These are phyloP conservation scores for Pharnaceum exiguum DNA, from an alignment of 148 eudicot genomes.

Conservation along the genomic window DNA sequence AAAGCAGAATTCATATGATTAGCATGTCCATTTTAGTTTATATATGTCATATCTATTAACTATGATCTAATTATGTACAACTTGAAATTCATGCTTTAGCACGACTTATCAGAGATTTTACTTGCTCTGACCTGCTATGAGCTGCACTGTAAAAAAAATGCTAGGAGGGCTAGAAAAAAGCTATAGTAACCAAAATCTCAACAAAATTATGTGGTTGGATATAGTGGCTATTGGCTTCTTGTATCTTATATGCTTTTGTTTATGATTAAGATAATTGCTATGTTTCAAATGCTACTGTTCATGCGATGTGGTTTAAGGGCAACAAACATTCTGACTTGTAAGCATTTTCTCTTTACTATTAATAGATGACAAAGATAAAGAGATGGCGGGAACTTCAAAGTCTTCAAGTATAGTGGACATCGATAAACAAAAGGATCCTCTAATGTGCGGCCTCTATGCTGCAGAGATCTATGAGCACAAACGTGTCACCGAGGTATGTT, in stretches of 20 bases:
- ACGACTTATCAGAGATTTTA: too few relatives aligned
- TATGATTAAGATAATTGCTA: not conserved
- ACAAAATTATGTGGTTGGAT: too few relatives aligned
- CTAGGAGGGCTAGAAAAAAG: too few relatives aligned
- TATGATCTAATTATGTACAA: too few relatives aligned
- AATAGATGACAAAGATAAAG: conserved; percentile 39
- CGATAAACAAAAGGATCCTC: conserved; percentile 75
- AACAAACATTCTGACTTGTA: too few relatives aligned
- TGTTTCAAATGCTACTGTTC: not conserved
- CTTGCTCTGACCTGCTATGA: too few relatives aligned
- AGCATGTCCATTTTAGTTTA: too few relatives aligned
- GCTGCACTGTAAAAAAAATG: not conserved
- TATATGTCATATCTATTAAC: too few relatives aligned
- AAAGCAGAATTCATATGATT: too few relatives aligned
- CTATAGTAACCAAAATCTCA: too few relatives aligned
- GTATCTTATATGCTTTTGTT: not conserved
- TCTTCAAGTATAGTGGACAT: conserved; percentile 43
- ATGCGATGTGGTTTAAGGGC: too few relatives aligned
- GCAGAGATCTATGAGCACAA: conserved; percentile 50
- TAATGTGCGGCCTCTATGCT: conserved; percentile 75
- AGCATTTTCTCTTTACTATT: conserved; percentile 7
- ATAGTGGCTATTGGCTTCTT: not conserved
- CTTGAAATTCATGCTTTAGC: too few relatives aligned
- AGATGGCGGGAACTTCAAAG: conserved; percentile 29
- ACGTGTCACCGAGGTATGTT: conserved; percentile 60